Percentiles rank a stretch among this genome's conserved stretches.
These are phyloP conservation scores for Cyberlindnera japonica DNA, from an alignment of 805 yeast genomes.

Conservation along the genomic window DNA sequence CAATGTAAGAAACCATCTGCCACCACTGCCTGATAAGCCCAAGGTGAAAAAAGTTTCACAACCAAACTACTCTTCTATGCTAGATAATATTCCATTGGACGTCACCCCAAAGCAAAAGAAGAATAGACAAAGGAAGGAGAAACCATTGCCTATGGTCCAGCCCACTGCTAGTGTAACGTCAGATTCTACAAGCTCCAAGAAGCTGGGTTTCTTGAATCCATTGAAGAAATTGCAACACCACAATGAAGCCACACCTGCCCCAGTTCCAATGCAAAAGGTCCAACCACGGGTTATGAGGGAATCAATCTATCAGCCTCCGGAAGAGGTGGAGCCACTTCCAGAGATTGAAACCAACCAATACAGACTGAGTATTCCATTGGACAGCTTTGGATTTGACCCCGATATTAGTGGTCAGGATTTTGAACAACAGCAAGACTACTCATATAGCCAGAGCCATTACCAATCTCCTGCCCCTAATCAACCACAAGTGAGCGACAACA, in stretches of 20 bases:
- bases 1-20: slow-evolving; percentile 20
- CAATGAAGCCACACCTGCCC: slow-evolving; percentile 10
- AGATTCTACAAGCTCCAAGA: slow-evolving; percentile 12
- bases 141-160: slow-evolving; percentile 7
- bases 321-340: slow-evolving; percentile 23
- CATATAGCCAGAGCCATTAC: slow-evolving; percentile 3
- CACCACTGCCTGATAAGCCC: slow-evolving; percentile 22
- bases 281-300: slow-evolving; percentile 5
- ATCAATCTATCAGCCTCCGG: slow-evolving; percentile 16
- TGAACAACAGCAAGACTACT: slow-evolving; percentile 1
- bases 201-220: slow-evolving; percentile 9
- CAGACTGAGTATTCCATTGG: slow-evolving; percentile 27
- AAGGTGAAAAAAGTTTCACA: slow-evolving; percentile 19
- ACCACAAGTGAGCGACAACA: neutral
- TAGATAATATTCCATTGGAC: slow-evolving; percentile 21
- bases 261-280: slow-evolving; percentile 6
- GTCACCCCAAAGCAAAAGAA: slow-evolving; percentile 1
- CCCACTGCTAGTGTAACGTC: slow-evolving; percentile 5
- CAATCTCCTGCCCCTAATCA: slow-evolving; percentile 1
- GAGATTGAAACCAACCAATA: slow-evolving; percentile 27
- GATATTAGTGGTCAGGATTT: neutral
- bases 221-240: slow-evolving; percentile 6
- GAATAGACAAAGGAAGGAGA: slow-evolving; percentile 10
- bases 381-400: slow-evolving; percentile 19
- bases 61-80: slow-evolving; percentile 22